A percentile compares a stretch with the other conserved stretches of the same genome.
Evolutionary conservation across 768 basidiomycete genomes (phyloP).

Genomic region (Boletus tomentosulus): DNA sequence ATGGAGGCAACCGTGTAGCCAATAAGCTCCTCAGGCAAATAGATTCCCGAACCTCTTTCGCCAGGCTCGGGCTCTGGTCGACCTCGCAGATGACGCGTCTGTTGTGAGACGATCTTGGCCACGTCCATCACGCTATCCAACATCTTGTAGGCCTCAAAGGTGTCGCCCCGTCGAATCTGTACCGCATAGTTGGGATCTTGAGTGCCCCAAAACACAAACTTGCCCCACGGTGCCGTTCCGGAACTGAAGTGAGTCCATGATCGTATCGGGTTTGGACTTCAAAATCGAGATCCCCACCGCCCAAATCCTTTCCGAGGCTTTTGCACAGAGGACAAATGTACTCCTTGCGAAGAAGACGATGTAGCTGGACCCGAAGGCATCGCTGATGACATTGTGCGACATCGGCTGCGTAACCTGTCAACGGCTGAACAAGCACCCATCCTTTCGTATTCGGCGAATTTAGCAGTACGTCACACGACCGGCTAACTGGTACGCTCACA

Average conservation of each 20-base stretch:
- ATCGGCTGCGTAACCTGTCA: too few species aligned
- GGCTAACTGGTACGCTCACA: too few species aligned
- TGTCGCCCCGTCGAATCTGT: constrained; percentile 50
- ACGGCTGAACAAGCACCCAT: too few species aligned
- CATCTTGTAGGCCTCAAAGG: constrained; percentile 69
- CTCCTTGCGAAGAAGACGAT: constrained; percentile 71
- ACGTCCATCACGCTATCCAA: constrained; percentile 81
- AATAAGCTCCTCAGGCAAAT: constrained; percentile 87
- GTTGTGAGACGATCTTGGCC: constrained; percentile 74
- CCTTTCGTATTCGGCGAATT: too few species aligned
- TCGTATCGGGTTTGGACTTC: constrained; percentile 72
- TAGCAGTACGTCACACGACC: too few species aligned
- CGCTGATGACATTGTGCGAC: too few species aligned
- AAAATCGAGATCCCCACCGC: constrained; percentile 86
- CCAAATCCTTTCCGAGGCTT: constrained; percentile 93
- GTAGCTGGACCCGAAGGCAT: too few species aligned
- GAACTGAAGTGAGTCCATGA: constrained; percentile 69
- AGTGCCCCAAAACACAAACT: constrained; percentile 86
- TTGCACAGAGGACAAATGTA: constrained; percentile 98
- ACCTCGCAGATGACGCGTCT: constrained; percentile 78
- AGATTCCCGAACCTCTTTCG: constrained; percentile 80
- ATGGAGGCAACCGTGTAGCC: constrained; percentile 82
- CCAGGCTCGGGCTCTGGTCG: constrained; percentile 65
- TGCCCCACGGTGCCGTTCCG: constrained; percentile 68
- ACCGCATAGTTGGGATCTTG: constrained; percentile 69